Evolutionary conservation across 2,329 filamentous ascomycete species (phyloP).

Genomic region (Macrophomina tecta): DNA sequence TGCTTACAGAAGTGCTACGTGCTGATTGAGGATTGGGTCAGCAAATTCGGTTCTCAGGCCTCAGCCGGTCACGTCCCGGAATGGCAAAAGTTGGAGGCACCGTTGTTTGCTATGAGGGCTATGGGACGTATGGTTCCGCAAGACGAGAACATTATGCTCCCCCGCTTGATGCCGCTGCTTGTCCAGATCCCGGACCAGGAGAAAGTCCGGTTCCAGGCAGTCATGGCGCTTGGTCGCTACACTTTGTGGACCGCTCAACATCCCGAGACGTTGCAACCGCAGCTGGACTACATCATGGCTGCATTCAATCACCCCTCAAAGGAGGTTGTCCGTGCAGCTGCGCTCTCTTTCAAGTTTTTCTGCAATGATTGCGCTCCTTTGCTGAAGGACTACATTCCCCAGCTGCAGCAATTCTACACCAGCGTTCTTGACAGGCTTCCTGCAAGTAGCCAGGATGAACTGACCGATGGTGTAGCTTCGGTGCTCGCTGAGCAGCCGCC

Average conservation of each 20-base stretch:
- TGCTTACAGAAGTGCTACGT: conserved; percentile 88
- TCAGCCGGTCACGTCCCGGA: conserved; percentile 79
- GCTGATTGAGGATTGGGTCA: conserved; percentile 87
- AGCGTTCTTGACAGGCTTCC: conserved; percentile 86
- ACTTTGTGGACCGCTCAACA: conserved; percentile 98
- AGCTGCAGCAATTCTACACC: conserved; percentile 92
- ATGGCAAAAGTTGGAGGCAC: conserved; percentile 96
- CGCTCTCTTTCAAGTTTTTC: conserved; percentile 95
- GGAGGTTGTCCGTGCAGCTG: conserved; percentile 89
- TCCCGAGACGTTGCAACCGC: conserved; percentile 86
- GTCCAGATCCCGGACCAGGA: conserved; percentile 95
- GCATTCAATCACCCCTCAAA: conserved; percentile 88
- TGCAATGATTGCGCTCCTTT: conserved; percentile 92
- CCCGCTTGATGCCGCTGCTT: conserved; percentile 89
- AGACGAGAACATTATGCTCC: conserved; percentile 84
- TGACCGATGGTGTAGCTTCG: conserved; percentile 92
- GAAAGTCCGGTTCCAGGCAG: conserved; percentile 97
- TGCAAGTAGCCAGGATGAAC: conserved; percentile 86
- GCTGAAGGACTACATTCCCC: conserved; percentile 79
- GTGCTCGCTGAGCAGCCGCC: conserved; percentile 87
- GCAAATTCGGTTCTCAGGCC: conserved; percentile 77
- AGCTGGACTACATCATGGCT: conserved; percentile 94
- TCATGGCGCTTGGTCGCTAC: conserved; percentile 95
- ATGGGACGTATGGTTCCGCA: conserved; percentile 96
- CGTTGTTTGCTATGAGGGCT: conserved; percentile 91